Evolutionary conservation across 1,139 yeast species (phyloP).

Genomic region (Geotrichum phurueaensis): DNA sequence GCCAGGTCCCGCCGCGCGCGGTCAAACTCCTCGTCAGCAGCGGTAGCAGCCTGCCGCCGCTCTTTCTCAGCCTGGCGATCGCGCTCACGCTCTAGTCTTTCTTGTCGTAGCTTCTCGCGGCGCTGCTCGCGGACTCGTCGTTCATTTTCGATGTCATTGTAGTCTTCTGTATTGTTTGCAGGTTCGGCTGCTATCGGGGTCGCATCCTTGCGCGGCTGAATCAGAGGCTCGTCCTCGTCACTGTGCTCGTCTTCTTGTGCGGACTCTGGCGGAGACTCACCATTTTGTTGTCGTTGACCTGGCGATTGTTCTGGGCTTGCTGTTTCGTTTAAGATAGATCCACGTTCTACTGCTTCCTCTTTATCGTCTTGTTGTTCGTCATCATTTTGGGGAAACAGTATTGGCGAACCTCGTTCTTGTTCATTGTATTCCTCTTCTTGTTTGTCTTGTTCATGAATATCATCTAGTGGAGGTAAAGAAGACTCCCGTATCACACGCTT

Average conservation of each 20-base stretch:
- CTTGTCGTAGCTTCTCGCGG: not conserved
- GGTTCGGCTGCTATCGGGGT: not conserved
- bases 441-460: not conserved
- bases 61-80: not conserved
- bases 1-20: not conserved
- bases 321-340: not conserved
- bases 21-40: not conserved
- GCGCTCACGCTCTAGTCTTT: slow-evolving; percentile 1
- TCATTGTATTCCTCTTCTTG: not conserved
- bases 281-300: not conserved
- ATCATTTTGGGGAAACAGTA: not conserved
- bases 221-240: not conserved
- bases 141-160: not conserved
- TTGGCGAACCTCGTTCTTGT: not conserved
- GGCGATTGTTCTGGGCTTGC: not conserved
- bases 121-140: not conserved
- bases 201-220: not conserved
- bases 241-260: not conserved
- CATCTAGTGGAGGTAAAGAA: not conserved
- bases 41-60: not conserved
- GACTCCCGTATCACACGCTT: slow-evolving; percentile 3
- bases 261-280: not conserved
- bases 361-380: not conserved
- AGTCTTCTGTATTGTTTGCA: not conserved
- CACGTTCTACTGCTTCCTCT: not conserved